A percentile compares a stretch with the other conserved stretches of the same genome.
These are phyloP conservation scores for Leishmania aethiopica DNA, from an alignment of 208 protist species.

Conservation along the genomic window DNA sequence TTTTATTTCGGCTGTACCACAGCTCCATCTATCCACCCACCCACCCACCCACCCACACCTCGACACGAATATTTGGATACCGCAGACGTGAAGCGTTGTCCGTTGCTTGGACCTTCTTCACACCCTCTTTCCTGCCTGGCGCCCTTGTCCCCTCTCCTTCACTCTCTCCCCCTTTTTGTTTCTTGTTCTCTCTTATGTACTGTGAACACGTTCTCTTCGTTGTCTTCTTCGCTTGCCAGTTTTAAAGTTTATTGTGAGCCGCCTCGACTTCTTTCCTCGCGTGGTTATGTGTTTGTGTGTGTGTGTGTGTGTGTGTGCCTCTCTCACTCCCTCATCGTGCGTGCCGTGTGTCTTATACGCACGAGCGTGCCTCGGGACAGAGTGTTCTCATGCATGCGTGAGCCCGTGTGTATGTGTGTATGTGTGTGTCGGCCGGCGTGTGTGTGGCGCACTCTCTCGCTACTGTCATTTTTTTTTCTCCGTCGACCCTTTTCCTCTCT, in stretches of 20 bases:
- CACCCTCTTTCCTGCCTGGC: constrained; percentile 56
- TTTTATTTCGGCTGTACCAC: not conserved
- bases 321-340: not conserved
- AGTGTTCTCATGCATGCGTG: not conserved
- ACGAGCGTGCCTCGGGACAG: not conserved
- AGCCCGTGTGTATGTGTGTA: not conserved
- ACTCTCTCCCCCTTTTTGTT: not conserved
- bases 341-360: not conserved
- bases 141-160: not conserved
- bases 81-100: not conserved
- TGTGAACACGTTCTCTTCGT: not conserved
- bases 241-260: not conserved
- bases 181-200: not conserved
- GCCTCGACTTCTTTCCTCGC: too few species aligned
- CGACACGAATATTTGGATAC: not conserved
- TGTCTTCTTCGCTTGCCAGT: not conserved
- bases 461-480: not conserved
- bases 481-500: not conserved
- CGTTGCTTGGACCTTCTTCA: not conserved
- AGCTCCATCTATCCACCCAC: too few species aligned
- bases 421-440: not conserved
- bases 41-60: not conserved
- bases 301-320: not conserved
- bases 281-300: not conserved
- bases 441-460: not conserved